phyloP scores from a whole-genome alignment of 768 basidiomycete species.

The Termitomyces eurrhizus region DNA sequence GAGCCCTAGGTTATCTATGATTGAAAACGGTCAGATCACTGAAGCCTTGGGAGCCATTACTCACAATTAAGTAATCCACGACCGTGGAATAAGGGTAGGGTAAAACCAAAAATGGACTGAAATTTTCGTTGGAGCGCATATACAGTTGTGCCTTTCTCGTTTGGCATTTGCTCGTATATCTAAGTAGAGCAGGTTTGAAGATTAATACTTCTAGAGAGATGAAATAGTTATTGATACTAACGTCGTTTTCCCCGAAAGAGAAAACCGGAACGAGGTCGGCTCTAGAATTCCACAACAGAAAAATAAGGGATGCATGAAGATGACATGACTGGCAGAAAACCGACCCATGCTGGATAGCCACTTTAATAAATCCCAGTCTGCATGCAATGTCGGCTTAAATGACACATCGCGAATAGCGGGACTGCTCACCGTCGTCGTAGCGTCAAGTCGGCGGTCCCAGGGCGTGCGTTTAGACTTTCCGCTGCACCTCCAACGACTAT shows the following conservation, averaged over 20 bases:
- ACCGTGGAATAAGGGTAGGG: conserved; percentile 95
- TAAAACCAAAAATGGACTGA: conserved; percentile 92
- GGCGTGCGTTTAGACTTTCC: conserved; percentile 89
- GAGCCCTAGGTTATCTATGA: conserved; percentile 84
- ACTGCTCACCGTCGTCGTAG: conserved; percentile 61
- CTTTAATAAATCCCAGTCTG: conserved; percentile 92
- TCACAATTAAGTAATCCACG: conserved; percentile 91
- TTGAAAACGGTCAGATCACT: neutral
- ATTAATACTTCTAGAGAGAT: conserved; percentile 8
- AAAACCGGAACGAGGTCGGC: conserved; percentile 97
- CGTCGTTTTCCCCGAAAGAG: conserved; percentile 98
- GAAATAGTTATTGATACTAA: conserved; percentile 29
- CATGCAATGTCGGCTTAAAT: neutral
- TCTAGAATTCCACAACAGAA: conserved; percentile 33
- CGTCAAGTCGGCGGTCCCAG: conserved; percentile 94
- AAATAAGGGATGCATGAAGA: neutral
- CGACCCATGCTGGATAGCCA: conserved; percentile 87
- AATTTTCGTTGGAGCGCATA: conserved; percentile 88
- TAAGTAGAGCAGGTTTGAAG: conserved; percentile 23
- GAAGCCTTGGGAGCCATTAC: conserved; percentile 16
- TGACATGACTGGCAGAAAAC: conserved; percentile 16
- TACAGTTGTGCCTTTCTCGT: conserved; percentile 86
- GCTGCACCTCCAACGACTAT: conserved; percentile 97
- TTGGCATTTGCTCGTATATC: conserved; percentile 98
- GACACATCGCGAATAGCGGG: neutral